Evolutionary conservation across 2,329 filamentous ascomycete species (phyloP), one percentile per base, ranked within the genome.

Genomic region (Nigrospora osmanthi): DNA sequence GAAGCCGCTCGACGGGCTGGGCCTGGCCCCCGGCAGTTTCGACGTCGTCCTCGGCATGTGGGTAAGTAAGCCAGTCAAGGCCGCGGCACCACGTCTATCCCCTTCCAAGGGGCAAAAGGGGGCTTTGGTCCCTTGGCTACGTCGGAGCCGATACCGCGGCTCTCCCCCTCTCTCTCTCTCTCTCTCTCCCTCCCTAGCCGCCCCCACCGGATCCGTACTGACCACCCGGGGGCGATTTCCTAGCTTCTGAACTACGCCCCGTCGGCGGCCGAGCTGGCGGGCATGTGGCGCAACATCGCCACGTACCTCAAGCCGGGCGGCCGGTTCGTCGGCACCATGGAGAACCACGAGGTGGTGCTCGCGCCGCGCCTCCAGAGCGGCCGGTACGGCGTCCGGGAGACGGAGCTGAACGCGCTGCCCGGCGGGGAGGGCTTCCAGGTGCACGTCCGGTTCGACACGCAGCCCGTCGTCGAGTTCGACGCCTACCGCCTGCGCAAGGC

Each of bases 201-300:
- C 23, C 23, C 23, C 23, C 2, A 28, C 10, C 2, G 23, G 4
- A 6, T 10, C 23, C 23, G 7, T 28, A 10, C 23, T 28, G 10
- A 28, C n/a, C n/a, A n/a, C n/a, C n/a, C n/a, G 23, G 2, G 23
- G 23, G 23, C 9, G 10, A 6, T 7, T 28, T 4, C 23, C n/a
- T n/a, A 28, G 39, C 33, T 45, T 15, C 37, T 45, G 37, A 45
- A 45, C 37, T 45, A 45, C n/a, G 35, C 35, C 11, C 33, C 43
- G 16, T 35, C 37, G 28, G 35, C 30, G 30, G 37, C 17, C 9
- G 43, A 41, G 31, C 43, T 45, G 28, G 37, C n/a, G 3, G 43
- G 37, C 31, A 45, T 45, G 43, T 45, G 43, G 43, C 23, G 15
- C 30, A 45, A 45, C 38, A 40, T 45, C 17, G 43, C 43, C 23